These are phyloP conservation scores for Ambrosiella cleistominuta DNA, from an alignment of 2,329 filamentous ascomycete genomes.

Conservation along the genomic window DNA sequence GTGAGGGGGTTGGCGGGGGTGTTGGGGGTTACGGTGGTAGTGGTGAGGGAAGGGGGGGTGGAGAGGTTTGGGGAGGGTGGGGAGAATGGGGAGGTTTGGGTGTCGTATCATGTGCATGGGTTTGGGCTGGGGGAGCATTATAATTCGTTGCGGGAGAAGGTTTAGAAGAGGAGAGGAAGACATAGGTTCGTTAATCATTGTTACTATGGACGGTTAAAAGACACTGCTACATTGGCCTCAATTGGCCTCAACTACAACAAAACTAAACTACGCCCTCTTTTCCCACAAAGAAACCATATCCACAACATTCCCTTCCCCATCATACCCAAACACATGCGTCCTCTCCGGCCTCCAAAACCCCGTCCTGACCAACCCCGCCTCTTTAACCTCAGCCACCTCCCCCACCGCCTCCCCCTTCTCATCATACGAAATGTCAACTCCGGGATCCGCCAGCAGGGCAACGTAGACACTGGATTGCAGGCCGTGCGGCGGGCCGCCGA, in stretches of 20 bases:
- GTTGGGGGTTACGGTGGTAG: constrained; percentile 64
- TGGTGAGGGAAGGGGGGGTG: constrained; percentile 68
- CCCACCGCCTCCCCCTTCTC: constrained; percentile 19
- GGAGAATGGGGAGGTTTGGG: constrained; percentile 49
- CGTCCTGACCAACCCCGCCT: constrained; percentile 7
- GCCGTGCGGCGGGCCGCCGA: constrained; percentile 56
- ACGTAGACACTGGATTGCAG: constrained; percentile 52
- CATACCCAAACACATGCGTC: constrained; percentile 31
- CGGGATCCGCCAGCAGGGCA: constrained; percentile 52
- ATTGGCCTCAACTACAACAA: not conserved
- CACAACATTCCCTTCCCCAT: constrained; percentile 27
- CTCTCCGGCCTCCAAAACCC: constrained; percentile 26
- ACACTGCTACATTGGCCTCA: not conserved
- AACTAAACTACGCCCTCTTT: constrained; percentile 13
- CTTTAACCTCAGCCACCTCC: not conserved
- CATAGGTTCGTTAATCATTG: not conserved
- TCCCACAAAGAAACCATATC: constrained; percentile 40
- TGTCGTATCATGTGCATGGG: constrained; percentile 88
- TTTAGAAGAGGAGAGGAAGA: not conserved
- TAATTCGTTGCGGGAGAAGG: constrained; percentile 52
- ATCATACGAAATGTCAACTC: constrained; percentile 45
- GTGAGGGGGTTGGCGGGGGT: constrained; percentile 64
- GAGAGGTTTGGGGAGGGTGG: constrained; percentile 47
- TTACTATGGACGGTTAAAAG: not conserved
- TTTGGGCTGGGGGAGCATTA: constrained; percentile 96